These are phyloP conservation scores for Ailanthus altissimus DNA, from an alignment of 345 rosid genomes.

Conservation along the genomic window DNA sequence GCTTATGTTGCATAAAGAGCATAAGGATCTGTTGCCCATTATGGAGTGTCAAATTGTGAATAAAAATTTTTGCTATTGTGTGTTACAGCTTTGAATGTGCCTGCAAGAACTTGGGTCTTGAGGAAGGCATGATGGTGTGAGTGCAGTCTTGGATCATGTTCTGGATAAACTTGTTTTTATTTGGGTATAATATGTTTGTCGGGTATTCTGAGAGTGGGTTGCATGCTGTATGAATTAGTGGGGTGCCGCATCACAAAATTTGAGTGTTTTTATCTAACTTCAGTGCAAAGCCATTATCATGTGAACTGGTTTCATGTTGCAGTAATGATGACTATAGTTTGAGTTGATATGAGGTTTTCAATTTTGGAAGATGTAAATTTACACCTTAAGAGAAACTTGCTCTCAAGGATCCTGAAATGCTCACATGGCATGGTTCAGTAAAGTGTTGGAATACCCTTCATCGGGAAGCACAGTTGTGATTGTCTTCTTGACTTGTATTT, in stretches of 20 bases:
- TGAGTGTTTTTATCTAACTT: constrained; percentile 27
- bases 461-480: constrained; percentile 19
- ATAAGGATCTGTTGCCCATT: constrained; percentile 40
- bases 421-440: constrained; percentile 13
- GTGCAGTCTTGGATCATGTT: constrained; percentile 45
- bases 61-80: constrained; percentile 50
- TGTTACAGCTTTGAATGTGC: constrained; percentile 62
- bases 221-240: constrained; percentile 23
- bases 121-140: constrained; percentile 59
- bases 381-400: constrained; percentile 17
- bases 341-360: constrained; percentile 13
- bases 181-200: constrained; percentile 33
- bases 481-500: constrained; percentile 5
- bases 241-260: constrained; percentile 13
- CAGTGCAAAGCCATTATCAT: constrained; percentile 19
- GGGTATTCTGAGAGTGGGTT: constrained; percentile 24
- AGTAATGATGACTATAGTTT: constrained; percentile 21
- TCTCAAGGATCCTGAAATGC: constrained; percentile 10
- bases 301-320: constrained; percentile 21
- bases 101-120: constrained; percentile 75
- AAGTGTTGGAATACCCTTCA: constrained; percentile 1
- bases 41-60: constrained; percentile 36
- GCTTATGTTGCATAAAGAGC: constrained; percentile 28
- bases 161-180: constrained; percentile 33
- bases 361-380: constrained; percentile 12